These are phyloP conservation scores for Fusarium nelsonii DNA, from an alignment of 2,329 filamentous ascomycete genomes.

Conservation along the genomic window DNA sequence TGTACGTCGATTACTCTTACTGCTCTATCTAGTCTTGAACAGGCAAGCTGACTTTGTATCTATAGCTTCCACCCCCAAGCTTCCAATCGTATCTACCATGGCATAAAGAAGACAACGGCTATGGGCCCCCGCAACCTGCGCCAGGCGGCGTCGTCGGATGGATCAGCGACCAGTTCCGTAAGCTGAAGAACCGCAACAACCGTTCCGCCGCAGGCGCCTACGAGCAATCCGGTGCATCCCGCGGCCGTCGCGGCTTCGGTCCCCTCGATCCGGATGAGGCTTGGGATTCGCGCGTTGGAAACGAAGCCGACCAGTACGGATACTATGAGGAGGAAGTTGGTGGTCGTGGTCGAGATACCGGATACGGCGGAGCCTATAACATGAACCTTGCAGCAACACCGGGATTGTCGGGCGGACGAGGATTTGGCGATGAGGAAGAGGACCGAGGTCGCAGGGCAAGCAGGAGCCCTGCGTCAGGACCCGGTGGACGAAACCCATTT, in stretches of 20 bases:
- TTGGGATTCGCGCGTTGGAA: constrained; percentile 84
- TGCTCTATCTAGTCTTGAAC: neutral
- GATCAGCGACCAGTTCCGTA: constrained; percentile 74
- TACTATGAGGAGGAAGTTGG: constrained; percentile 75
- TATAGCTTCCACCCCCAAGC: constrained; percentile 76
- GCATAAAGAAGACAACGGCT: constrained; percentile 61
- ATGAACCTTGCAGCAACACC: constrained; percentile 61
- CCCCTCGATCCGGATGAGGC: constrained; percentile 85
- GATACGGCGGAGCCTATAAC: constrained; percentile 58
- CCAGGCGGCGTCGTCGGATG: constrained; percentile 76
- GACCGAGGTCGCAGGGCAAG: constrained; percentile 60
- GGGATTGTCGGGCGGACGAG: constrained; percentile 41
- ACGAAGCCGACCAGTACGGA: constrained; percentile 75
- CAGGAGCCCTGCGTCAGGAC: constrained; percentile 55
- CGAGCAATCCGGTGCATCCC: constrained; percentile 67
- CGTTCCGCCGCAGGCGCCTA: constrained; percentile 78
- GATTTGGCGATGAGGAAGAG: constrained; percentile 48
- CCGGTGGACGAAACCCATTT: constrained; percentile 71
- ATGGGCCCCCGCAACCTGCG: constrained; percentile 66
- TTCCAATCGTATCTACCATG: constrained; percentile 80
- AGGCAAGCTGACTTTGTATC: constrained; percentile 22
- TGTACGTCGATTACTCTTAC: constrained; percentile 56
- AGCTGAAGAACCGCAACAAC: constrained; percentile 73
- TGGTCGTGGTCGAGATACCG: constrained; percentile 51
- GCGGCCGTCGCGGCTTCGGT: constrained; percentile 70